phyloP scores from a whole-genome alignment of 2,329 filamentous ascomycete genomes.

The Aspergillus tubingensis region DNA sequence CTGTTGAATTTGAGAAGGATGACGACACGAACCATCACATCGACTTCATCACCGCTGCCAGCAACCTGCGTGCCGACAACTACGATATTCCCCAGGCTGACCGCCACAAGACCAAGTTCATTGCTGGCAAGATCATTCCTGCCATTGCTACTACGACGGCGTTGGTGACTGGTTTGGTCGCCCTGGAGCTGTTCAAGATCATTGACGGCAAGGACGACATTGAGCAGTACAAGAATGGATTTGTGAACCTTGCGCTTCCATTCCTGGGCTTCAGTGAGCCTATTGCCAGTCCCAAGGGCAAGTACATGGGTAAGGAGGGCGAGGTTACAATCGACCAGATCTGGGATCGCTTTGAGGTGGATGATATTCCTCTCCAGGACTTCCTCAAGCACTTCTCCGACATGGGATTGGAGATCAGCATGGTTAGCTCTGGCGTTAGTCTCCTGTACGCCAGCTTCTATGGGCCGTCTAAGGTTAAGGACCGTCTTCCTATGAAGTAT shows the following conservation, averaged over 20 bases:
- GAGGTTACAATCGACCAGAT: constrained; percentile 88
- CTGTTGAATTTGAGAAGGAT: constrained; percentile 98
- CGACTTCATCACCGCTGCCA: constrained; percentile 96
- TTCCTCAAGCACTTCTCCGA: constrained; percentile 80
- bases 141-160: constrained; percentile 97
- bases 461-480: constrained; percentile 77
- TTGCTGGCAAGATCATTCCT: constrained; percentile 98
- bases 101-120: constrained; percentile 98
- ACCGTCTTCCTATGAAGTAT: constrained; percentile 72
- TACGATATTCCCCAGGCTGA: constrained; percentile 95
- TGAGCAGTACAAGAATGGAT: constrained; percentile 99
- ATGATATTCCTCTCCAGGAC: constrained; percentile 80
- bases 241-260: constrained; percentile 91
- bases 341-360: constrained; percentile 94
- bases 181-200: constrained; percentile 94
- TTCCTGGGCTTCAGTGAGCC: constrained; percentile 99
- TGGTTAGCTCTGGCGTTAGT: constrained; percentile 97
- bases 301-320: constrained; percentile 76
- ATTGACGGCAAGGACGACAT: constrained; percentile 94
- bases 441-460: constrained; percentile 94
- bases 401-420: constrained; percentile 78
- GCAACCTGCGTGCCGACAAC: constrained; percentile 94
- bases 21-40: constrained; percentile 98
- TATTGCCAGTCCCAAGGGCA: constrained; percentile 89
- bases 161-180: constrained; percentile 87